A percentile compares a stretch with the other conserved stretches of the same genome.
Evolutionary conservation across 2,329 filamentous ascomycete species (phyloP).

Genomic region (Torrubiella hemipterigena): DNA sequence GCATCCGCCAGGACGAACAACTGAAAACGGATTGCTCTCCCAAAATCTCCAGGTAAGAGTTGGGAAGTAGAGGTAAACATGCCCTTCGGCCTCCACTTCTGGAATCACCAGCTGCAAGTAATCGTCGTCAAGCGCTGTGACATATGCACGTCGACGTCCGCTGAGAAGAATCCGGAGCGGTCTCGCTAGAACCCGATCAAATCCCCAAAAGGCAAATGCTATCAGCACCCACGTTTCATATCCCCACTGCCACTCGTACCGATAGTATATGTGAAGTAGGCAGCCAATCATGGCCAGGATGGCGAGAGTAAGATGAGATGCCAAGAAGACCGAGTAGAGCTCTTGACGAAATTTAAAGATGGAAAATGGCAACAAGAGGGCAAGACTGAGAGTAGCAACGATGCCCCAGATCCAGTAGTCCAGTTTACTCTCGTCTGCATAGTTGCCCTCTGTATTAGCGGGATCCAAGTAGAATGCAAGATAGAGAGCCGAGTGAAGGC

Average conservation of each 20-base stretch:
- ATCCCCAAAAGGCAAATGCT: constrained; percentile 13
- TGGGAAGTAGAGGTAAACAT: constrained; percentile 18
- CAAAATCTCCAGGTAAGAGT: constrained; percentile 14
- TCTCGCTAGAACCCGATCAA: constrained; percentile 12
- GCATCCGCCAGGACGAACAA: too few species aligned
- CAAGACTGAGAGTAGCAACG: constrained; percentile 20
- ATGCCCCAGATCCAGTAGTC: constrained; percentile 30
- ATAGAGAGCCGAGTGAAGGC: constrained; percentile 27
- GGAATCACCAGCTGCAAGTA: constrained; percentile 15
- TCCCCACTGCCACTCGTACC: constrained; percentile 26
- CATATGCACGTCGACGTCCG: constrained; percentile 11
- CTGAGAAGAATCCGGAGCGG: constrained; percentile 7
- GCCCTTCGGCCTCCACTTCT: constrained; percentile 9
- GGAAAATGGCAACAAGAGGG: constrained; percentile 17
- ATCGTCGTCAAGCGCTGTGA: constrained; percentile 13
- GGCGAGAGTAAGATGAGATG: constrained; percentile 26
- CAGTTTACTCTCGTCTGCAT: too few species aligned
- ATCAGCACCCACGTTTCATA: constrained; percentile 23
- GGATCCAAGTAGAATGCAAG: constrained; percentile 17
- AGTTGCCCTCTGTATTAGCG: constrained; percentile 8
- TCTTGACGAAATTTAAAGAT: constrained; percentile 21
- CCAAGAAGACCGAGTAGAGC: constrained; percentile 29
- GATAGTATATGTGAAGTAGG: constrained; percentile 25
- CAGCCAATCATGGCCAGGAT: constrained; percentile 26
- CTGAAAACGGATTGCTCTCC: constrained; percentile 21